Evolutionary conservation across 2,329 filamentous ascomycete genomes (phyloP).

Genomic region (Neopestalotiopsis clavispora): DNA sequence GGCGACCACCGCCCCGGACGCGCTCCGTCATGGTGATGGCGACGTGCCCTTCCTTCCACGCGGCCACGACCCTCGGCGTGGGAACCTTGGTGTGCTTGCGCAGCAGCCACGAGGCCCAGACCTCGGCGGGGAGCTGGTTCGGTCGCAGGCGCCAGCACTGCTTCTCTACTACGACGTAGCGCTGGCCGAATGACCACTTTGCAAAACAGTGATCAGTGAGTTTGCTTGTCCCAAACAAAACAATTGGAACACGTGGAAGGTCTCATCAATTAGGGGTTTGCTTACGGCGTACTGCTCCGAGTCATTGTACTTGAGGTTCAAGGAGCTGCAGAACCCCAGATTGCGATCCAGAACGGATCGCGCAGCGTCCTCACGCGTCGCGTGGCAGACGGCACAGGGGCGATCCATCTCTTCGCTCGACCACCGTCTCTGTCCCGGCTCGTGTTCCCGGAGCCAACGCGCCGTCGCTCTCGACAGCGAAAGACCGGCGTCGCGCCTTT

Average conservation of each 20-base stretch:
- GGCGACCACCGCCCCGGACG: constrained; percentile 20
- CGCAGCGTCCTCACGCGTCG: constrained; percentile 21
- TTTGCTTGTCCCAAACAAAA: too few relatives aligned
- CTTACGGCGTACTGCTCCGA: constrained; percentile 23
- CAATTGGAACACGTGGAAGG: too few relatives aligned
- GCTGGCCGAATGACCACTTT: constrained; percentile 31
- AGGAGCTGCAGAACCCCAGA: constrained; percentile 27
- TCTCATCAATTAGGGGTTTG: too few relatives aligned
- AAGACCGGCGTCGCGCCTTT: background rate
- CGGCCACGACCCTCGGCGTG: constrained; percentile 28
- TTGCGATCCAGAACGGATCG: constrained; percentile 26
- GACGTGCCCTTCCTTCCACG: constrained; percentile 34
- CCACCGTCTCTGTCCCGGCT: background rate
- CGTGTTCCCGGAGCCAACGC: background rate
- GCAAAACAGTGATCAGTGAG: too few relatives aligned
- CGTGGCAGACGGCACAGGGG: constrained; percentile 14
- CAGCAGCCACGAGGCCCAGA: constrained; percentile 25
- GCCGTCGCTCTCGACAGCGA: background rate
- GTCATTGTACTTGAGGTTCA: constrained; percentile 31
- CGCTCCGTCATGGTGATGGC: constrained; percentile 32
- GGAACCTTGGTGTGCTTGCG: constrained; percentile 24
- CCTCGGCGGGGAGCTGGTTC: constrained; percentile 24
- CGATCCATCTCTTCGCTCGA: background rate
- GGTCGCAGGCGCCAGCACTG: constrained; percentile 23
- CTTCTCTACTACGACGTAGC: constrained; percentile 30